Evolutionary conservation across 805 yeast species (phyloP).

Genomic region (Kluyveromyces wickerhamii): DNA sequence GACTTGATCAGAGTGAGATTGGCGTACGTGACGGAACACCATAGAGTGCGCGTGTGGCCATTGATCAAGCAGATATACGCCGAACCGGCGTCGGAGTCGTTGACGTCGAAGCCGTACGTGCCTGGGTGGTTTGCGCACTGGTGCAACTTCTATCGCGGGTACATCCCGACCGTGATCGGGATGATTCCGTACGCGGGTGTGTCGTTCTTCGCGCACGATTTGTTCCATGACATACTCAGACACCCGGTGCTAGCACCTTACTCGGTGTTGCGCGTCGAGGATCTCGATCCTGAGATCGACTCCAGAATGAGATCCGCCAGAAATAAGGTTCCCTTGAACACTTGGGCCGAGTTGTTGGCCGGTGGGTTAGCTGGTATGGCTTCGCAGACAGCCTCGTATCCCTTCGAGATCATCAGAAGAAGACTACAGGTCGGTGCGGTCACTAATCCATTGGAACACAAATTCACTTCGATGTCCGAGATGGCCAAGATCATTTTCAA

Average conservation of each 20-base stretch:
- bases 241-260: conserved; percentile 45
- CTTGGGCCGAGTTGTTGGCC: conserved; percentile 89
- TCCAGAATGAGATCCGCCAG: conserved; percentile 14
- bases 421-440: conserved; percentile 94
- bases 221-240: conserved; percentile 78
- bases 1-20: conserved; percentile 85
- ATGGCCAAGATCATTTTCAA: conserved; percentile 48
- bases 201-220: conserved; percentile 89
- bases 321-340: conserved; percentile 57
- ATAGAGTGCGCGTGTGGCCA: conserved; percentile 21
- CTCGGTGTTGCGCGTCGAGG: conserved; percentile 34
- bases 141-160: conserved; percentile 84
- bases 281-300: conserved; percentile 8
- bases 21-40: conserved; percentile 70
- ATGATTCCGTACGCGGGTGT: conserved; percentile 99
- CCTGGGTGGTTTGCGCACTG: conserved; percentile 31
- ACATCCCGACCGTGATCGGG: conserved; percentile 86
- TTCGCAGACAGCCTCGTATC: conserved; percentile 95
- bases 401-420: conserved; percentile 90
- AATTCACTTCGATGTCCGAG: conserved; percentile 26
- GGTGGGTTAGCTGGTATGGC: conserved; percentile 96
- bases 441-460: conserved; percentile 43
- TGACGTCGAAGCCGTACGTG: conserved; percentile 30
- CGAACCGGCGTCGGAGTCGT: conserved; percentile 27
- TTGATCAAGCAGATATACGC: conserved; percentile 25